phyloP scores from a whole-genome alignment of 2,329 filamentous ascomycete genomes.

The Fusarium temperatum region DNA sequence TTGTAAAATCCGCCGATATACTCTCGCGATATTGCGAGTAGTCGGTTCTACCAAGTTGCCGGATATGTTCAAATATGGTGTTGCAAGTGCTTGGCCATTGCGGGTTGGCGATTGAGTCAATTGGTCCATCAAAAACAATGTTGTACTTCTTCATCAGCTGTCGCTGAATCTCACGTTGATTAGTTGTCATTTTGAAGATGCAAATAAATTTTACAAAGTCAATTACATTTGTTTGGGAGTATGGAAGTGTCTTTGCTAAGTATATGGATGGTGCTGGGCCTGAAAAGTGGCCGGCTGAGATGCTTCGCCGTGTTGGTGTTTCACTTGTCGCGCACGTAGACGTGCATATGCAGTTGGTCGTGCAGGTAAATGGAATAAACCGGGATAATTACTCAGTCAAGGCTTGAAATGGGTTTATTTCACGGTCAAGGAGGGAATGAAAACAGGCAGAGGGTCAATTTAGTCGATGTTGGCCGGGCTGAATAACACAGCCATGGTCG shows the following conservation, averaged over 20 bases:
- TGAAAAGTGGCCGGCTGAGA: neutral
- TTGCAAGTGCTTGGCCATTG: neutral
- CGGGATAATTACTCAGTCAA: neutral
- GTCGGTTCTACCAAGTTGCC: fast-evolving
- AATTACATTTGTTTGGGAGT: too few relatives aligned
- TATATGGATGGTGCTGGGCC: neutral
- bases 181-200: too few relatives aligned
- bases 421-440: fast-evolving
- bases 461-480: neutral
- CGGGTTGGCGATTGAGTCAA: neutral
- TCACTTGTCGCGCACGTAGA: neutral
- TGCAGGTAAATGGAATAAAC: too few relatives aligned
- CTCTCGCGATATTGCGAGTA: too few relatives aligned
- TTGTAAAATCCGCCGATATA: too few relatives aligned
- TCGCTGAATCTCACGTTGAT: neutral
- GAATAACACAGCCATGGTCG: neutral
- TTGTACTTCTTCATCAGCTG: neutral
- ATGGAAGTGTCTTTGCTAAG: too few relatives aligned
- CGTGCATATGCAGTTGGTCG: neutral
- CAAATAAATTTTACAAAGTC: too few relatives aligned
- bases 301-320: neutral
- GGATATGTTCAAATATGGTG: too few relatives aligned
- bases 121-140: neutral
- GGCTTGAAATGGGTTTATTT: too few relatives aligned
- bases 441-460: neutral